Evolutionary conservation across 2,329 filamentous ascomycete genomes (phyloP), one percentile per base, ranked within the genome.

Genomic region (Claviceps paspali): DNA sequence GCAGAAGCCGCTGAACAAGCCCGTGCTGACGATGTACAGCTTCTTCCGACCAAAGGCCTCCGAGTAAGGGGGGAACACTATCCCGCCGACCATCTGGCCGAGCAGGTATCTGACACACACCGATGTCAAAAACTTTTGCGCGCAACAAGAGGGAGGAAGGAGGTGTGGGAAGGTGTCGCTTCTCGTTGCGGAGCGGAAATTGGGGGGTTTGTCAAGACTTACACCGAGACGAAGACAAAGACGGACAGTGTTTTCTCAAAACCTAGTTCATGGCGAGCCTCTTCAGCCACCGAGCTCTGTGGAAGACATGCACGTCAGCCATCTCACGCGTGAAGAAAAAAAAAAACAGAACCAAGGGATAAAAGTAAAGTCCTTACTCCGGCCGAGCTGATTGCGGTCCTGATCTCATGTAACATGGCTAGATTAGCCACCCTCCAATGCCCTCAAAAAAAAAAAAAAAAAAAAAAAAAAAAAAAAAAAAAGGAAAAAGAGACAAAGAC

Each of bases 41-140:
- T 28, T 35, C 9, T 35, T 35, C 11, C 33, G 33, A 11, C 33
- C 33, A 19, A 35, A 35, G 24, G 33, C 33, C 5, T 35, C 33
- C 2, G 33, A 35, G 24, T 35, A 27, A 3, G 33, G 33, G 5
- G 33, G 33, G 18, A 35, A 35, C 4, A 35, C 11, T 6, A 35
- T 19, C 3, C 33, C 33, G 24, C 33, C 33, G n/a, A 35, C 24
- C 33, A 35, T 35, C 28, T 35, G 33, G 2, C 33, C 33, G 14
- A 35, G 33, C 4, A 35, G 23, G 21, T 35, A 35, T 28, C 33
- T 35, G 10, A 2, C 2, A 17, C 4, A 1, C 27, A 29, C 28
- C 5, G 21, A 8, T 22, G 19, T 14, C 7, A 33, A n/a, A n/a
- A n/a, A n/a, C n/a, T n/a, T n/a, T n/a, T n/a, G n/a, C n/a, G n/a